Percentiles rank a stretch among this genome's conserved stretches.
Conservation (phyloP, 2,329 filamentous ascomycete genomes). For the Paramyrothecium roridum region DNA sequence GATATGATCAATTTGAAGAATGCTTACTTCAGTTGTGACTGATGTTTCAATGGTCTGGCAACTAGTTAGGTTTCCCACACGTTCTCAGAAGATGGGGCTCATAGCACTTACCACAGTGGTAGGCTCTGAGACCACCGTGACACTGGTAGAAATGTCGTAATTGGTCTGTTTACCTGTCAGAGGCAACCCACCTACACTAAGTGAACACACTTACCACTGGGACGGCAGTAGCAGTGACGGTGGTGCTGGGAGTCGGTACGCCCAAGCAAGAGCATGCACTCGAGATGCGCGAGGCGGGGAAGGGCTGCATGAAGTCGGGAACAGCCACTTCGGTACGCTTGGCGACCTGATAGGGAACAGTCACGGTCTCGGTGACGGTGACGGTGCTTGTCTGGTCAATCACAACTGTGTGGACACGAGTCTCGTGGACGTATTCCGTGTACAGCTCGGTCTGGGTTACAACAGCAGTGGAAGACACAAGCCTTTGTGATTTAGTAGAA, state of each 20-base stretch:
- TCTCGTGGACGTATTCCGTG: neutral
- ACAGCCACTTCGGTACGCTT: constrained; percentile 1
- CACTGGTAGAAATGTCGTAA: neutral
- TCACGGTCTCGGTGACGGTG: neutral
- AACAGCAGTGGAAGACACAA: neutral
- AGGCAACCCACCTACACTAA: neutral
- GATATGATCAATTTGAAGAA: neutral
- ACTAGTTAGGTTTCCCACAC: neutral
- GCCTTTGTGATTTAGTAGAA: neutral
- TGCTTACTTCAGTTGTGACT: neutral
- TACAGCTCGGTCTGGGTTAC: neutral
- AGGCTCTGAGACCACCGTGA: neutral
- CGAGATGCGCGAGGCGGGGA: neutral
- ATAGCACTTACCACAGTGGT: neutral
- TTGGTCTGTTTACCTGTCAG: neutral
- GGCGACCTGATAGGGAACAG: neutral
- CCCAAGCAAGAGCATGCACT: neutral
- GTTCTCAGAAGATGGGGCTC: neutral
- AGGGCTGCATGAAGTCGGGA: neutral
- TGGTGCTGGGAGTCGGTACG: neutral
- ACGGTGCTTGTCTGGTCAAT: neutral
- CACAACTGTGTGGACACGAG: neutral
- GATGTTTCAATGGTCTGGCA: neutral
- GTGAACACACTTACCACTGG: neutral
- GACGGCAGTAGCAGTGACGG: neutral